These are phyloP conservation scores for Populus hybrid DNA, from an alignment of 441 rosid species.

Conservation along the genomic window DNA sequence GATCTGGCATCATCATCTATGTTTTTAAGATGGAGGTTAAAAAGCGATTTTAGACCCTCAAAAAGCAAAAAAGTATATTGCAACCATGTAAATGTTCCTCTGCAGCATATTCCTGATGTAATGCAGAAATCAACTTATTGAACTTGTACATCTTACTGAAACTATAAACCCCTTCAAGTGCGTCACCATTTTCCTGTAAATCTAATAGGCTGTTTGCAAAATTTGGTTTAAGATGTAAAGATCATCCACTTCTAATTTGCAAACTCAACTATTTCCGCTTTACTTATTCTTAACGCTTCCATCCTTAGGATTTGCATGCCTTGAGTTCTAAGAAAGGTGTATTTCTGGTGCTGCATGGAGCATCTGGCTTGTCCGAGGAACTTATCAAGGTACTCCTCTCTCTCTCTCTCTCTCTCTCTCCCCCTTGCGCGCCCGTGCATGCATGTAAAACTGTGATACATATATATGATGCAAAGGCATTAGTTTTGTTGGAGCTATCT, in stretches of 20 bases:
- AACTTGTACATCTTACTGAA: background rate
- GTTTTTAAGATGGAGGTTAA: background rate
- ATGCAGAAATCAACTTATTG: background rate
- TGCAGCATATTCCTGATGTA: background rate
- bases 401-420: too few relatives aligned
- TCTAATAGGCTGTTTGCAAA: background rate
- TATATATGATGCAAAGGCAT: background rate
- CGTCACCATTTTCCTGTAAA: background rate
- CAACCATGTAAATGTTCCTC: background rate
- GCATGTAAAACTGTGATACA: background rate
- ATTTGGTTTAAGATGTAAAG: background rate
- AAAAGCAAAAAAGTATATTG: background rate
- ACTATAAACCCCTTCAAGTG: background rate
- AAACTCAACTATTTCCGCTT: background rate
- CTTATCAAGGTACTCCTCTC: conserved; percentile 60
- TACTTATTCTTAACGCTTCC: background rate
- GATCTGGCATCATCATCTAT: background rate
- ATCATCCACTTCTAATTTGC: background rate
- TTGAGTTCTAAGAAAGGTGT: conserved; percentile 75
- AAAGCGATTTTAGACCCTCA: background rate
- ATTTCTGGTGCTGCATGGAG: conserved; percentile 86
- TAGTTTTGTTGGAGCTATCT: background rate
- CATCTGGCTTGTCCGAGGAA: conserved; percentile 77
- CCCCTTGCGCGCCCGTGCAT: too few relatives aligned
- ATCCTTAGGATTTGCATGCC: conserved; percentile 54